Evolutionary conservation across 1,139 yeast genomes (phyloP).

Genomic region (Lodderomyces margitis): DNA sequence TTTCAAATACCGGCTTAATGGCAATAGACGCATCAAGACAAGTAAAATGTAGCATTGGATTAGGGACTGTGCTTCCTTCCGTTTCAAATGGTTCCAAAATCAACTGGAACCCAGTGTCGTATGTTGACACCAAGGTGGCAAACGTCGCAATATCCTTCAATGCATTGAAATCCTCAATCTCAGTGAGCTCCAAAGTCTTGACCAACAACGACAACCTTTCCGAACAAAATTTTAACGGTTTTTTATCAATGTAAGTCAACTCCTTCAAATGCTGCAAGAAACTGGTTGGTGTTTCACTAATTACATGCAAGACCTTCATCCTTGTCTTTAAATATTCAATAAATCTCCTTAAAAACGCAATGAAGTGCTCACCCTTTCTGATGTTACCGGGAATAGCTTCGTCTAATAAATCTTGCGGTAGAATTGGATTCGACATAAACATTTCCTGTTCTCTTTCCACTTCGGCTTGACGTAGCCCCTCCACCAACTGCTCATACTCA

Average conservation of each 20-base stretch:
- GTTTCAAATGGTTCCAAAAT: slow-evolving; percentile 96
- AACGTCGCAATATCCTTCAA: slow-evolving; percentile 94
- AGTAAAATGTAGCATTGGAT: slow-evolving; percentile 91
- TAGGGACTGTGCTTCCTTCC: slow-evolving; percentile 96
- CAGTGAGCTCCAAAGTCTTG: slow-evolving; percentile 80
- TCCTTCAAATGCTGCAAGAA: slow-evolving; percentile 91
- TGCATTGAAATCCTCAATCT: slow-evolving; percentile 90
- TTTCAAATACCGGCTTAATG: slow-evolving; percentile 92
- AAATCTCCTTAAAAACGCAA: slow-evolving; percentile 85
- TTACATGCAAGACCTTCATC: slow-evolving; percentile 96
- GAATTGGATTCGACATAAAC: slow-evolving; percentile 83
- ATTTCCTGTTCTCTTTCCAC: slow-evolving; percentile 72
- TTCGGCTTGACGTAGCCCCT: slow-evolving; percentile 81
- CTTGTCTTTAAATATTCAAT: slow-evolving; percentile 94
- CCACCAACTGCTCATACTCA: slow-evolving; percentile 88
- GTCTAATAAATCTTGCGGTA: slow-evolving; percentile 78
- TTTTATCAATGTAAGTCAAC: slow-evolving; percentile 84
- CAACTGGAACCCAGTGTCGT: slow-evolving; percentile 87
- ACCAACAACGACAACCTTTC: slow-evolving; percentile 87
- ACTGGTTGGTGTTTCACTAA: slow-evolving; percentile 93
- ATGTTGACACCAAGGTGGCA: slow-evolving; percentile 93
- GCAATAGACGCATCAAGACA: slow-evolving; percentile 98
- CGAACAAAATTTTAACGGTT: slow-evolving; percentile 88
- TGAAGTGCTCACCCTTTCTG: slow-evolving; percentile 93
- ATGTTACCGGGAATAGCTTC: slow-evolving; percentile 98